Base-by-base conservation (phyloP, 768 basidiomycete genomes). In the Leccinum subgranulosum region DNA sequence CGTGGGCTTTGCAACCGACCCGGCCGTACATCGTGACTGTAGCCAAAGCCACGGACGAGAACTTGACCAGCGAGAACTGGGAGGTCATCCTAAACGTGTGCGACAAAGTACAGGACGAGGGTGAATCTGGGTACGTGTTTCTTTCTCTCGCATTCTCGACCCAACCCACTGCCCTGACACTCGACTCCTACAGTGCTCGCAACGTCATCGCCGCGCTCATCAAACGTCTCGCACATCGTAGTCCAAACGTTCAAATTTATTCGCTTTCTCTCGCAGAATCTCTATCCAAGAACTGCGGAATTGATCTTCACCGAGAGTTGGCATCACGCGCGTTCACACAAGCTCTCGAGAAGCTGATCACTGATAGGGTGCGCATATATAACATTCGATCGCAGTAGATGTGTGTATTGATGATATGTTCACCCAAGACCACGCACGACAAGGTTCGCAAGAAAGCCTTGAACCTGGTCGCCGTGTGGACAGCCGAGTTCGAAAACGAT, bases 21-120 rank as follows among this genome's bases (percentile, higher is more conserved):
- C 19, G 2, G n/a, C 21, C 23, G 9, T 27, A n/a, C 25, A 23
- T 33, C 54, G 29, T 11, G 28, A 10, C 48, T 43, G n/a, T 73
- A 97, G 95, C 75, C 66, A 96, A 97, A 76, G 90, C 96, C 33
- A 99, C 97, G n/a, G 93, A 95, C 72, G 97, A 98, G 82, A 94
- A 94, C 72, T 78, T 95, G 57, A 95, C 95, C 1, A 80, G 81
- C 55, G 96, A 97, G 76, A 92, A 97, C 73, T 99, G 97, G 97
- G 94, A 94, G 69, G 78, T 94, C 57, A 92, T 95, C 60, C 70
- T 98, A 50, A 93, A 90, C 65, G 74, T 98, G n/a, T 97, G 94
- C 65, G 97, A 99, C 77, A 97, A 97, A 74, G 94, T 99, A 6
- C 79, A 81, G 29, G 94, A 94, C 12, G 96, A 99, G 61, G 89